Conservation (phyloP, 441 rosid genomes). For the Macaranga tanarius region DNA sequence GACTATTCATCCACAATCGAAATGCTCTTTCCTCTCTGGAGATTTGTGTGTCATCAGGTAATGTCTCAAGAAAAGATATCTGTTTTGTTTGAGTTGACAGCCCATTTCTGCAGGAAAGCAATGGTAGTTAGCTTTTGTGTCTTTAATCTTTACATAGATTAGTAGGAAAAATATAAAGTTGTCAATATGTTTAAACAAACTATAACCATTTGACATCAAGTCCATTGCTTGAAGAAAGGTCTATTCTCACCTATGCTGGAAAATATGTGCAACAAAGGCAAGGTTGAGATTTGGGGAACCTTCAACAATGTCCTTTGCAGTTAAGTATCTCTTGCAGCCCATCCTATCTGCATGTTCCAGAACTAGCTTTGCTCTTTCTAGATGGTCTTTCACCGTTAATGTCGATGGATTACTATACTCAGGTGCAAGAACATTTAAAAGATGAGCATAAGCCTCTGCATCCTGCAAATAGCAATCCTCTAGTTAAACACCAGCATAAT, state of each 20-base stretch:
- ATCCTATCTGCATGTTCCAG: slow-evolving; percentile 94
- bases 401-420: slow-evolving; percentile 65
- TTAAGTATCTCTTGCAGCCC: slow-evolving; percentile 94
- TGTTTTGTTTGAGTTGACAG: slow-evolving; percentile 34
- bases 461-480: slow-evolving; percentile 54
- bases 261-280: slow-evolving; percentile 96
- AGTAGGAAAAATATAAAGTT: not conserved
- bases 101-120: slow-evolving; percentile 32
- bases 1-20: slow-evolving; percentile 39
- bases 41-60: slow-evolving; percentile 35
- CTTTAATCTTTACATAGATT: slow-evolving; percentile 1
- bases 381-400: slow-evolving; percentile 48
- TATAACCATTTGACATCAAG: not conserved
- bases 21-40: slow-evolving; percentile 41
- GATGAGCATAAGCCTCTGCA: slow-evolving; percentile 92
- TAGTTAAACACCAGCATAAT: slow-evolving; percentile 12
- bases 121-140: slow-evolving; percentile 14
- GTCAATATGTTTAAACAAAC: not conserved
- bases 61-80: slow-evolving; percentile 35
- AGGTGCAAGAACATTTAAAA: slow-evolving; percentile 89
- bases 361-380: slow-evolving; percentile 77
- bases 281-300: slow-evolving; percentile 98
- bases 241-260: slow-evolving; percentile 87
- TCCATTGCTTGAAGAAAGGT: slow-evolving; percentile 3
- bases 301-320: slow-evolving; percentile 87